Percentiles rank a stretch among this genome's conserved stretches.
These are phyloP conservation scores for Cercospora zeae-maydis DNA, from an alignment of 2,329 filamentous ascomycete genomes.

Conservation along the genomic window DNA sequence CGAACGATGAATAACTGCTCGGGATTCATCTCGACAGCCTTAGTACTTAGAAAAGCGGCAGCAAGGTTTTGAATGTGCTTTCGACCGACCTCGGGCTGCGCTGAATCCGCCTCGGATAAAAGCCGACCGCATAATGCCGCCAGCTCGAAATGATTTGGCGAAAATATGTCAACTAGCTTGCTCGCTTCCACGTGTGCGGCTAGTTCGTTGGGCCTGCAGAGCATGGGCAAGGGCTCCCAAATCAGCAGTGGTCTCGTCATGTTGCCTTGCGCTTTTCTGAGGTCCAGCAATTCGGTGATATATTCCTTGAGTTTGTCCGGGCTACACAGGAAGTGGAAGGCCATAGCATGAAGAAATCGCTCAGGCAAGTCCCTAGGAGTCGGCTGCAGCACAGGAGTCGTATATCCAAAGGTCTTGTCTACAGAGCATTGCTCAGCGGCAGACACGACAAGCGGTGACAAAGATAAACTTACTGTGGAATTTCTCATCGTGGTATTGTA, in stretches of 20 bases:
- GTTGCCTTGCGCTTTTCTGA: constrained; percentile 7
- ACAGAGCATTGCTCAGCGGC: neutral
- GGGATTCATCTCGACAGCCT: constrained; percentile 4
- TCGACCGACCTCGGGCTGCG: constrained; percentile 14
- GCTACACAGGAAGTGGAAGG: constrained; percentile 30
- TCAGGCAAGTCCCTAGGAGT: constrained; percentile 10
- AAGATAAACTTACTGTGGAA: constrained; percentile 10
- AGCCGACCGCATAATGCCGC: constrained; percentile 24
- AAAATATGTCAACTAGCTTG: constrained; percentile 29
- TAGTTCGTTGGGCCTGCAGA: constrained; percentile 26
- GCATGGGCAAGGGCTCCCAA: constrained; percentile 32
- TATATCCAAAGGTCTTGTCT: constrained; percentile 17
- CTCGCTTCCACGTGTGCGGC: constrained; percentile 21
- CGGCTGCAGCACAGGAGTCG: constrained; percentile 15
- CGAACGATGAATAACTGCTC: constrained; percentile 26
- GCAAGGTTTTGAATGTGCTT: constrained; percentile 25
- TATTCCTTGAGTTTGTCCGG: constrained; percentile 23
- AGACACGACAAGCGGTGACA: neutral
- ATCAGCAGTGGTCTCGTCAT: constrained; percentile 22
- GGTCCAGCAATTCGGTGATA: constrained; percentile 12
- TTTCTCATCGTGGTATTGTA: constrained; percentile 13
- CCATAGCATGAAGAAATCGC: constrained; percentile 12
- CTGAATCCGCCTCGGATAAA: constrained; percentile 7
- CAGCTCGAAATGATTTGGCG: constrained; percentile 34
- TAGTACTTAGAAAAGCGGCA: constrained; percentile 17